Evolutionary conservation across 495 filamentous ascomycete genomes (phyloP).

Genomic region (Astrocystis sublimbata): DNA sequence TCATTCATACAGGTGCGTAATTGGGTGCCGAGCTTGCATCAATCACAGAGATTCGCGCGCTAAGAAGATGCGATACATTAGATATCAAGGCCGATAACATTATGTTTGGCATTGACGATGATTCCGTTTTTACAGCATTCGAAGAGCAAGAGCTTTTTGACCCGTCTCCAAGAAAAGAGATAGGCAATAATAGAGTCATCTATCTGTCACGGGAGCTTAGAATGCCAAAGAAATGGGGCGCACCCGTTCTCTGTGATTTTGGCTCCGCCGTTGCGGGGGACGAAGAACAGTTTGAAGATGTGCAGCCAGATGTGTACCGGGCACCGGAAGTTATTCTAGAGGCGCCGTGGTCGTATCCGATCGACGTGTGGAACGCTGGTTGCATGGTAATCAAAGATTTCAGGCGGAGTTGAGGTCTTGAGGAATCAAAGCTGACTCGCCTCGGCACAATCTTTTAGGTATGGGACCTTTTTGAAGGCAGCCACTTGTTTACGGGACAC

Average conservation of each 20-base stretch:
- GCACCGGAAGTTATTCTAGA: conserved; percentile 52
- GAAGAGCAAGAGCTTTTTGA: conserved; percentile 29
- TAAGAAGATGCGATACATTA: conserved; percentile 8
- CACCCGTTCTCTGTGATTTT: conserved; percentile 49
- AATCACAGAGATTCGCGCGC: not conserved
- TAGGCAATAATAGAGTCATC: conserved; percentile 30
- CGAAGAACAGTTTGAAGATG: conserved; percentile 21
- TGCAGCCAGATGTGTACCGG: conserved; percentile 44
- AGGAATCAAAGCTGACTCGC: not conserved
- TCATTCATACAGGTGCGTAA: conserved; percentile 48
- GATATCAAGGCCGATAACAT: conserved; percentile 42
- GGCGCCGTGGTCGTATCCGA: conserved; percentile 43
- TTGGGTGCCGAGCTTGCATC: not conserved
- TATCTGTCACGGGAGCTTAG: conserved; percentile 32
- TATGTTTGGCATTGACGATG: conserved; percentile 28
- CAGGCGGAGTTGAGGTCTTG: not conserved
- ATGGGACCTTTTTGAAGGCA: conserved; percentile 54
- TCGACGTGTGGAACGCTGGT: conserved; percentile 56
- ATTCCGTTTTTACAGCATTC: conserved; percentile 21
- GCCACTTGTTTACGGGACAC: conserved; percentile 45
- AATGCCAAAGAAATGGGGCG: conserved; percentile 23
- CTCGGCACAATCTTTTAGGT: conserved; percentile 31
- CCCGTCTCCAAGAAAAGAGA: conserved; percentile 34
- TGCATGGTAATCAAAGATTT: conserved; percentile 45
- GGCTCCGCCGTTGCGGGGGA: conserved; percentile 43